A percentile compares a stretch with the other conserved stretches of the same genome.
phyloP scores from a whole-genome alignment of 1,139 yeast species.

The Nakaseomyces uthaithaninus region DNA sequence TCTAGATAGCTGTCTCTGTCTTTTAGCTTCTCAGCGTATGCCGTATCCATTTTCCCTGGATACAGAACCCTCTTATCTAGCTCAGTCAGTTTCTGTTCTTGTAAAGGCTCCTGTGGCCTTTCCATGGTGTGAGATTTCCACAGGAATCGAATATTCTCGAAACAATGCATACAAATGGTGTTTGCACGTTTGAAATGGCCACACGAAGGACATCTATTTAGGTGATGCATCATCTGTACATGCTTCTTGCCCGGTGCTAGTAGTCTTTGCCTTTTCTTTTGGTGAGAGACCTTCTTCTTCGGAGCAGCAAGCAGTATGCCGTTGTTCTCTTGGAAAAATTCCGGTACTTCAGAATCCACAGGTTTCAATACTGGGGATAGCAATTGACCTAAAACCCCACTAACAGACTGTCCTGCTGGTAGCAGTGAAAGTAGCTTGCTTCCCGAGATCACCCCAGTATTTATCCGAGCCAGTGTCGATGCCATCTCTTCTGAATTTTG shows the following conservation, averaged over 20 bases:
- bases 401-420: no score
- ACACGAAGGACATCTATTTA: constrained; percentile 91
- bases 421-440: no score
- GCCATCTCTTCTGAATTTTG: no score
- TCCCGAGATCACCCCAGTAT: no score
- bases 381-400: no score
- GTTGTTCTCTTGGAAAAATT: constrained; percentile 35
- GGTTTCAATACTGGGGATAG: neutral
- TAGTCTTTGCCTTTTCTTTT: constrained; percentile 73
- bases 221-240: constrained; percentile 60
- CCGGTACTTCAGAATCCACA: neutral
- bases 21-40: constrained; percentile 41
- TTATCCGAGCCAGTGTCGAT: no score
- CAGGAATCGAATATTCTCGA: constrained; percentile 63
- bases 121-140: constrained; percentile 43
- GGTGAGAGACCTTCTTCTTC: constrained; percentile 82
- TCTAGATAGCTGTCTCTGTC: constrained; percentile 61
- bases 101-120: constrained; percentile 25
- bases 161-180: constrained; percentile 88
- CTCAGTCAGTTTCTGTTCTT: constrained; percentile 48
- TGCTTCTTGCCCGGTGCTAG: constrained; percentile 81
- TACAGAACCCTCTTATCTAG: constrained; percentile 60
- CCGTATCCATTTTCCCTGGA: constrained; percentile 63
- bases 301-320: constrained; percentile 85
- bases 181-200: constrained; percentile 88